Conservation (phyloP, 2,329 filamentous ascomycete genomes). For the Camptophora hylomeconis region DNA sequence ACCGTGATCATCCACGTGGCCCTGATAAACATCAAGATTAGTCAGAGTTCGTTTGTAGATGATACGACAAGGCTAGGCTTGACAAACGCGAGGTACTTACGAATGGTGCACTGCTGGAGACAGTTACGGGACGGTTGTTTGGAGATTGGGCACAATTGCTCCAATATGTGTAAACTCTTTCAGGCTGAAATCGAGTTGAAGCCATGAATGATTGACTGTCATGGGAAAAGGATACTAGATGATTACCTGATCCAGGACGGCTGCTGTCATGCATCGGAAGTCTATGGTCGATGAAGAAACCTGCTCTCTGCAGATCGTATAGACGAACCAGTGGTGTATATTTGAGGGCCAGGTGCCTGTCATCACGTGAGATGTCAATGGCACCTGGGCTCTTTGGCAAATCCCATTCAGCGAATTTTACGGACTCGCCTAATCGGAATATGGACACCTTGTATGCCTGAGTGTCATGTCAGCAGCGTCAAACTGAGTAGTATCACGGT, state of each 20-base stretch:
- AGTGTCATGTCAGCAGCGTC: neutral
- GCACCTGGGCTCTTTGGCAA: constrained; percentile 1
- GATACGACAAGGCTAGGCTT: too few relatives aligned
- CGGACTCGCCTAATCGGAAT: constrained; percentile 1
- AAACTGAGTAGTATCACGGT: neutral
- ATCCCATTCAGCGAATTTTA: constrained; percentile 1
- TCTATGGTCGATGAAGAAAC: constrained; percentile 3
- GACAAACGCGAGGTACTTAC: neutral
- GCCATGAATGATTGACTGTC: constrained; percentile 5
- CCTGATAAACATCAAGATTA: constrained; percentile 1
- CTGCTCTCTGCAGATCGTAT: constrained; percentile 1
- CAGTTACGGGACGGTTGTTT: constrained; percentile 2
- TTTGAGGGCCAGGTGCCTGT: constrained; percentile 3
- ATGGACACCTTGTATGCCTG: constrained; percentile 2
- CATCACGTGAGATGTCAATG: constrained; percentile 4
- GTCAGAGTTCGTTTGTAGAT: too few relatives aligned
- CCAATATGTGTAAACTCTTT: constrained; percentile 4
- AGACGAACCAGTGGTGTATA: constrained; percentile 2
- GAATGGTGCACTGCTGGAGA: constrained; percentile 3
- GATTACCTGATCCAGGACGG: constrained; percentile 1
- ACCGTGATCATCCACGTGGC: constrained; percentile 4
- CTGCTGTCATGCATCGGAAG: constrained; percentile 3
- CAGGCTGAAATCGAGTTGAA: constrained; percentile 2
- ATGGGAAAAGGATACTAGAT: constrained; percentile 2
- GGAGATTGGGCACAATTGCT: neutral